Evolutionary conservation across 495 filamentous ascomycete genomes (phyloP), one percentile per base, ranked within the genome.

Genomic region (Xylaria castorea): DNA sequence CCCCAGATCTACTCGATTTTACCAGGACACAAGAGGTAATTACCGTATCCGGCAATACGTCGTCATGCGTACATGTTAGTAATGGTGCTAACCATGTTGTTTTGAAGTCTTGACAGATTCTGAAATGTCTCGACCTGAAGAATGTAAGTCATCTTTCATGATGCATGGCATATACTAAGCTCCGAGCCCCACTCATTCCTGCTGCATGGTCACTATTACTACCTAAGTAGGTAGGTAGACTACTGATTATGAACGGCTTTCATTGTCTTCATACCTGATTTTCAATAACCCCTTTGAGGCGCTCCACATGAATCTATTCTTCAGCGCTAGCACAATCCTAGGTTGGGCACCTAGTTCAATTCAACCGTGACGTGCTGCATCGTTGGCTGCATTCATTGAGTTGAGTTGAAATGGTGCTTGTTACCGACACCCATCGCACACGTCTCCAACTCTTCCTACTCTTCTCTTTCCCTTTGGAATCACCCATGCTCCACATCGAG

Each of bases 1-100:
- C 22, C 38, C 46, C 27, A 44, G 30, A 55, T 50, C 16, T 34
- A 50, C 58, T 62, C 22, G 30, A 27, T 25, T 65, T 60, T 46
- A 68, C 66, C 69, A 50, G 30, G 60, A 71, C 69, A 58, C 40
- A 71, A 71, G n/a, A 30, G 69, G 69, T 71, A 65, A 64, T 18
- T 71, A 27, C 69, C 69, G 5, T 57, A 55, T 71, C 61, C 48
- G 69, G 69, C 32, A 44, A 57, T 65, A 46, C 57, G 46, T 57
- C 62, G 44, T 71, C 69, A 53, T 65, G 44, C 4, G 5, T 34
- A 3, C 22, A n/a, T 16, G 44, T 42, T 42, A 32, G 36, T 50
- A 11, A 34, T 12, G 48, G 18, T 60, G 61, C 69, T 71, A 65
- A 71, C 25, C 46, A 20, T 22, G 22, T 64, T 58, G 34, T 38